Conservation (phyloP, 495 filamentous ascomycete species). For the Entonaema liquescens region DNA sequence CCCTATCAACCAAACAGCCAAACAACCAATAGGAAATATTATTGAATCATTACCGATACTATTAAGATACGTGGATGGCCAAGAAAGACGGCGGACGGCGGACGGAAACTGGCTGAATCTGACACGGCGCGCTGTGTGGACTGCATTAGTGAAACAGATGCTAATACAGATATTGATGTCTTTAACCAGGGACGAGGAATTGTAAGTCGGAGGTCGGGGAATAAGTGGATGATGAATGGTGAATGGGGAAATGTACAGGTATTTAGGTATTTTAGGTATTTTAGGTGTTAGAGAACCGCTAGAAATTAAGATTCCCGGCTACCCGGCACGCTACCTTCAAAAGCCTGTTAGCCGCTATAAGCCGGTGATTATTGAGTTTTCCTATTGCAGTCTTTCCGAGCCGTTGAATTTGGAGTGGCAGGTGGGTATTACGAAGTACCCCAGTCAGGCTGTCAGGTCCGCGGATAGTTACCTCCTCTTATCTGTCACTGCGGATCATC, state of each 20-base stretch:
- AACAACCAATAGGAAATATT: conserved; percentile 2
- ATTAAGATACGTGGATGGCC: not conserved
- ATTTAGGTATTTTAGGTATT: not conserved
- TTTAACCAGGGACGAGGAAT: not conserved
- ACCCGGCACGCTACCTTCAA: conserved; percentile 7
- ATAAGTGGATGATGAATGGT: too few species aligned
- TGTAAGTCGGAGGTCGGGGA: not conserved
- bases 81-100: conserved; percentile 18
- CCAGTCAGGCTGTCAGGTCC: too few species aligned
- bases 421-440: not conserved
- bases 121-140: conserved; percentile 8
- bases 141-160: conserved; percentile 34
- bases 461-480: not conserved
- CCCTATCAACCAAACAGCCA: conserved; percentile 19
- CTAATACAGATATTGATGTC: conserved; percentile 14
- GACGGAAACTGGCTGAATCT: conserved; percentile 11
- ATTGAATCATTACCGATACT: conserved; percentile 27
- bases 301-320: conserved; percentile 1
- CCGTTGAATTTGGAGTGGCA: not conserved
- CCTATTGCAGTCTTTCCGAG: not conserved
- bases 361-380: not conserved
- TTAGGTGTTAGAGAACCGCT: not conserved
- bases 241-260: not conserved
- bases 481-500: not conserved
- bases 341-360: conserved; percentile 1